Base-by-base conservation (phyloP, 2,329 filamentous ascomycete genomes). In the Cryphonectria nitschkei region DNA sequence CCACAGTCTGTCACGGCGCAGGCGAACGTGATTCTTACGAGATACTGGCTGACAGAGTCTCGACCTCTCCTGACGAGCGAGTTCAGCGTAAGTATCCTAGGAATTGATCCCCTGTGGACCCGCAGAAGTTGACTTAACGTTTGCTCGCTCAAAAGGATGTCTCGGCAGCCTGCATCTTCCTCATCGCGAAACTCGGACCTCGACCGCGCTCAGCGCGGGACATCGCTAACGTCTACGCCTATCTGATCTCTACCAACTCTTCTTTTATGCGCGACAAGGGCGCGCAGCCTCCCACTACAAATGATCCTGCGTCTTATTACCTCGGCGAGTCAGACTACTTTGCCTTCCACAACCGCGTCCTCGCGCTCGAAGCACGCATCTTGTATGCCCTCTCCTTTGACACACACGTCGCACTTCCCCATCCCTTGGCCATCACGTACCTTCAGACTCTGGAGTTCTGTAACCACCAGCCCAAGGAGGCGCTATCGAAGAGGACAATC, bases 361-460 rank as follows among this genome's bases (percentile, higher is more conserved):
- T 97, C 61, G 83, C 86, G n/a, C 87, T 91, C 65, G 96, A 99
- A 80, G 88, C 92, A 3, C 88, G 90, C 56, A 89, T 98, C 26
- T 86, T 98, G 1, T 89, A 89, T 72, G 86, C 89, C 0, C 84
- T 98, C 0, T 90, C 90, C 19, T 98, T 97, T 80, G 88, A 97
- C 76, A 93, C 91, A 1, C 93, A 96, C 75, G 93, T 97, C 14
- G 90, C 93, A 0, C 86, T 98, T 0, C 96, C 96, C 0, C 93
- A 98, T 77, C 88, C 92, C 0, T 88, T 98, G 19, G 93, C 93
- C 71, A 88, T 98, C 70, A 98, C 95, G 7, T 99, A 98, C 79
- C 88, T 98, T 0, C 95, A 98, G 81, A 92, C 95, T 0, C 88
- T 99, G 26, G 93, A 94, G 71, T 91, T 92, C 64, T 69, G 71